Conservation (phyloP, 768 basidiomycete species). For the Tricholoma terreum region DNA sequence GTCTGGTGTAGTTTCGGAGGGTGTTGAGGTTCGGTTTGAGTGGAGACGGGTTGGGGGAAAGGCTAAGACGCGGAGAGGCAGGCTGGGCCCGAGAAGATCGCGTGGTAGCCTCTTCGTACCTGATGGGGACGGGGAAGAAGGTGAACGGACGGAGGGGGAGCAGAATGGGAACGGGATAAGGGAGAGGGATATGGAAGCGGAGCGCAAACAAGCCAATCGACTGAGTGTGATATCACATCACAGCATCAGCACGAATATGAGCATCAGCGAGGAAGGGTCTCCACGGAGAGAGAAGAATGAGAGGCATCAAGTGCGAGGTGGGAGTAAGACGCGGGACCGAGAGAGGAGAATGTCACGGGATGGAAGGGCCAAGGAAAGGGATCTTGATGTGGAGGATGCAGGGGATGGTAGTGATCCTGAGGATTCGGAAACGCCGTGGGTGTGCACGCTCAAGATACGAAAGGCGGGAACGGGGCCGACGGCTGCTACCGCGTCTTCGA, state of each 20-base stretch:
- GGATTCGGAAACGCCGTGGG: conserved; percentile 96
- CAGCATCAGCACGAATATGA: conserved; percentile 32
- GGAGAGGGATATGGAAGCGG: conserved; percentile 10
- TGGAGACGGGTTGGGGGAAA: conserved; percentile 54
- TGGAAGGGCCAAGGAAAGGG: conserved; percentile 6
- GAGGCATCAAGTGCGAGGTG: background rate
- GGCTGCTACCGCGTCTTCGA: conserved; percentile 12
- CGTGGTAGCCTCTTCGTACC: conserved; percentile 1
- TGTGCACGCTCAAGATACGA: conserved; percentile 75
- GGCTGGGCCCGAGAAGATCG: conserved; percentile 7
- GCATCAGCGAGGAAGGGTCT: conserved; percentile 21
- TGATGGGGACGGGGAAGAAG: conserved; percentile 43
- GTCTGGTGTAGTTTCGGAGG: conserved; percentile 26
- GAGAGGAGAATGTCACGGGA: conserved; percentile 1
- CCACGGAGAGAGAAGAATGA: background rate
- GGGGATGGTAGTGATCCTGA: conserved; percentile 91
- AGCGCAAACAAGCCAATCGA: conserved; percentile 22
- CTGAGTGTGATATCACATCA: conserved; percentile 40
- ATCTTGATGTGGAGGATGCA: conserved; percentile 38
- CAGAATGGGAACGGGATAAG: conserved; percentile 41
- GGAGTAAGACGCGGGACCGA: background rate
- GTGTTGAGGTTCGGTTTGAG: conserved; percentile 74
- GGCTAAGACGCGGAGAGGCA: conserved; percentile 19
- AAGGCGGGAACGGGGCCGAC: conserved; percentile 22
- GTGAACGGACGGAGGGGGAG: conserved; percentile 23